Conservation (phyloP, 352 stramenopile genomes). For the Pythium grandisporangium region DNA sequence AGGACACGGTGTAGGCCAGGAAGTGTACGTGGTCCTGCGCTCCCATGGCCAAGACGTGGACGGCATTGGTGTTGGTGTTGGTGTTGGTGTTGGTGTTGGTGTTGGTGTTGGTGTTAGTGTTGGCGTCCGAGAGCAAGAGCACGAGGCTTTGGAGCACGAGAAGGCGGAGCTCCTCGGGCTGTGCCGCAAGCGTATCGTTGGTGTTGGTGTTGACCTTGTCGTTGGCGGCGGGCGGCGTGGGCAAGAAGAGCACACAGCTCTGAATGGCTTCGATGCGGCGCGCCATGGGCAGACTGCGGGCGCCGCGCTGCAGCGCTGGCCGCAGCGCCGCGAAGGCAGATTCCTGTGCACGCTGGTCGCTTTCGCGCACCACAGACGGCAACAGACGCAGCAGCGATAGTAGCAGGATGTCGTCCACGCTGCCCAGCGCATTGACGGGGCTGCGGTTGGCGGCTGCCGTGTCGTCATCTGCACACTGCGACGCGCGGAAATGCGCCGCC, state of each 20-base stretch:
- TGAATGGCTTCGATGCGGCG: constrained; percentile 26
- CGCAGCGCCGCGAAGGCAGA: constrained; percentile 18
- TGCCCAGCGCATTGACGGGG: constrained; percentile 10
- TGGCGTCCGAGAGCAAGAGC: no score
- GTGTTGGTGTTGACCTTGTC: constrained; percentile 3
- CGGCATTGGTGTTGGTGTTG: background rate
- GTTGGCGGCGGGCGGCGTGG: constrained; percentile 12
- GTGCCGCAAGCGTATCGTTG: background rate
- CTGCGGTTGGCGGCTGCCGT: no score
- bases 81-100: background rate
- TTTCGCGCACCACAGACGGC: constrained; percentile 14
- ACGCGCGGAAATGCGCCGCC: no score
- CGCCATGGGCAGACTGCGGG: constrained; percentile 1
- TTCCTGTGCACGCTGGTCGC: constrained; percentile 17
- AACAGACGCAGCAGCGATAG: constrained; percentile 48
- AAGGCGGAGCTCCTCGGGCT: constrained; percentile 57
- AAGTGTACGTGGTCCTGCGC: constrained; percentile 41
- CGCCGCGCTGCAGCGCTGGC: constrained; percentile 22
- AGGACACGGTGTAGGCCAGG: constrained; percentile 54
- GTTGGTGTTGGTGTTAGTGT: background rate
- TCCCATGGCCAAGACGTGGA: constrained; percentile 1
- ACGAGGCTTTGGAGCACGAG: constrained; percentile 33
- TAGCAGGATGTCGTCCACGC: constrained; percentile 61
- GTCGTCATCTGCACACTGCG: no score
- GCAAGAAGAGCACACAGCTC: constrained; percentile 44